phyloP scores from a whole-genome alignment of 2,329 filamentous ascomycete genomes.

The Teratosphaeria pseudoeucalypti region DNA sequence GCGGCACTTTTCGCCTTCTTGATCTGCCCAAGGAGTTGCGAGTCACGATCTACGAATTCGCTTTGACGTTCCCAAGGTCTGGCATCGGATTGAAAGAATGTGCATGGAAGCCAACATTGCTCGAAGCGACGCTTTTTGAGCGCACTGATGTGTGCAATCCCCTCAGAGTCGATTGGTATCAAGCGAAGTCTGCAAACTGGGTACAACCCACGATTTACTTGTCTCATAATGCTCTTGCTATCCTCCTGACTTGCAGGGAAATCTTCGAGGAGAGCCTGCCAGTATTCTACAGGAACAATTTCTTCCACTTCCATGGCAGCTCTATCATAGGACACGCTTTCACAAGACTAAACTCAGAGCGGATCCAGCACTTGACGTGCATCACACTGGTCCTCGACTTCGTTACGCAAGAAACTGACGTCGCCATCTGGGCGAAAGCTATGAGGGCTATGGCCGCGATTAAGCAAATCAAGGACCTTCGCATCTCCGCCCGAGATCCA shows the following conservation, averaged over 20 bases:
- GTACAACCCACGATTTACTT: background rate
- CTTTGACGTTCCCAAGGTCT: background rate
- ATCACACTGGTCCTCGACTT: background rate
- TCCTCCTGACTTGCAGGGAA: conserved; percentile 7
- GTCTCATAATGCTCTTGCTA: background rate
- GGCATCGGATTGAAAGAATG: background rate
- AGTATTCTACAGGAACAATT: conserved; percentile 8
- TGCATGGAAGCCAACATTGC: no score
- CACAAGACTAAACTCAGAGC: background rate
- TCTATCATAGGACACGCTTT: background rate
- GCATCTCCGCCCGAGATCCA: background rate
- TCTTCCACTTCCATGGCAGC: conserved; percentile 2
- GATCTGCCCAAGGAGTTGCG: conserved; percentile 1
- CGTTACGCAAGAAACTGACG: background rate
- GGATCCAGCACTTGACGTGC: background rate
- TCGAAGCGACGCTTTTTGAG: background rate
- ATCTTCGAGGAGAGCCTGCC: conserved; percentile 7
- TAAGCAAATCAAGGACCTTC: background rate
- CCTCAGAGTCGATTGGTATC: background rate
- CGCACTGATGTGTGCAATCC: background rate
- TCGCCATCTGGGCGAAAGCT: background rate
- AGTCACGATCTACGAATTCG: conserved; percentile 2
- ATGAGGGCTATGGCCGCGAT: background rate
- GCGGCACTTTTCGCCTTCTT: background rate
- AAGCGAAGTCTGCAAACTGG: background rate